Evolutionary conservation across 345 rosid species (phyloP).

Genomic region (Linum usitatissimum): DNA sequence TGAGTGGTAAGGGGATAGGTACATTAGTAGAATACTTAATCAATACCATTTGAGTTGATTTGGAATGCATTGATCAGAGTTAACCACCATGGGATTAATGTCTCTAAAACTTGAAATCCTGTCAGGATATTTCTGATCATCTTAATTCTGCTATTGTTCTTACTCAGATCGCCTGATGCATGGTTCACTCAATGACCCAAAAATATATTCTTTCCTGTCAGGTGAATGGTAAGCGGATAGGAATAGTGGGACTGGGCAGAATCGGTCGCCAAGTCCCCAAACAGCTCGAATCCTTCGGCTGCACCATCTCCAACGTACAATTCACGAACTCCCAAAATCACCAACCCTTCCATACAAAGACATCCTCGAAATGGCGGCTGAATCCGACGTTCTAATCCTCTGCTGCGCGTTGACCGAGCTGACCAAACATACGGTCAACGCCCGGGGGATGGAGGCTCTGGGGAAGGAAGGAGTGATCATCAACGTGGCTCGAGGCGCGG

Average conservation of each 20-base stretch:
- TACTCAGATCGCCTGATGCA: too few relatives aligned
- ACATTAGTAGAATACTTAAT: too few relatives aligned
- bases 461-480: conserved; percentile 5
- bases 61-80: too few relatives aligned
- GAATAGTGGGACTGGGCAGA: conserved; percentile 18
- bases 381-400: conserved; percentile 1
- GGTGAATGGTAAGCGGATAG: conserved; percentile 15
- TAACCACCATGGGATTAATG: too few relatives aligned
- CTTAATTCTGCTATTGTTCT: too few relatives aligned
- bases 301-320: not conserved
- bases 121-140: too few relatives aligned
- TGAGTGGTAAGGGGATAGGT: too few relatives aligned
- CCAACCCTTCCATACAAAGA: not conserved
- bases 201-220: not conserved
- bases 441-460: not conserved
- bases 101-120: too few relatives aligned
- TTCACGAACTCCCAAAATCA: conserved; percentile 5
- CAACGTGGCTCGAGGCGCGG: conserved; percentile 9
- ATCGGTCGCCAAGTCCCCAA: conserved; percentile 15
- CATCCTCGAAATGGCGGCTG: conserved; percentile 1
- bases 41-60: too few relatives aligned
- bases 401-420: conserved; percentile 1
- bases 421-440: conserved; percentile 7
- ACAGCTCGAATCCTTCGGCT: conserved; percentile 14
- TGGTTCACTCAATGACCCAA: too few relatives aligned